Conservation (phyloP, 495 filamentous ascomycete genomes). For the Oidiodendron maius region DNA sequence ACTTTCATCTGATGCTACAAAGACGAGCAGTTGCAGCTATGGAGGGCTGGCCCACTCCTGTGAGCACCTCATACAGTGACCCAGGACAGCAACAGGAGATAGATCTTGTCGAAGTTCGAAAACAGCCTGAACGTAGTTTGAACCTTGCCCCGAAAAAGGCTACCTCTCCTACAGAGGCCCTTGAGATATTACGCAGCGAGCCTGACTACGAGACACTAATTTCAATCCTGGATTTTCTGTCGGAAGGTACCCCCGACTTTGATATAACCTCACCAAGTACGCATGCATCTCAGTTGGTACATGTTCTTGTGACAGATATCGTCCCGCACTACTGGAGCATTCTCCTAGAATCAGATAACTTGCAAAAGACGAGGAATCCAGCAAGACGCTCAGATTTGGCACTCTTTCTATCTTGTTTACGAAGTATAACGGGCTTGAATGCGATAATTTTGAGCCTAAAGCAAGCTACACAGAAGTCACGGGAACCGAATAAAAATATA, state of each 20-base stretch:
- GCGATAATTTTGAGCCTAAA: conserved; percentile 59
- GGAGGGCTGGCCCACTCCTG: conserved; percentile 44
- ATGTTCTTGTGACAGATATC: conserved; percentile 60
- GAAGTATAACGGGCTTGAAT: conserved; percentile 66
- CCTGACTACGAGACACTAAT: conserved; percentile 56
- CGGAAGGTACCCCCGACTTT: conserved; percentile 36
- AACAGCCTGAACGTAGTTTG: not conserved
- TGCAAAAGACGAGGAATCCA: not conserved
- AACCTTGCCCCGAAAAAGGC: conserved; percentile 23
- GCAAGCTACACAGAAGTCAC: conserved; percentile 39
- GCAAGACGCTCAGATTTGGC: conserved; percentile 22
- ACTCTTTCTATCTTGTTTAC: conserved; percentile 60
- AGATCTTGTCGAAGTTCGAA: conserved; percentile 16
- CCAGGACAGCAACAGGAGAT: conserved; percentile 19
- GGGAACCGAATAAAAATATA: conserved; percentile 32
- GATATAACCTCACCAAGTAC: conserved; percentile 59
- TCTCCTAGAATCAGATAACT: conserved; percentile 33
- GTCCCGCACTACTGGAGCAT: conserved; percentile 74
- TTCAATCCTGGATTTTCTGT: conserved; percentile 47
- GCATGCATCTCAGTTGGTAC: conserved; percentile 61
- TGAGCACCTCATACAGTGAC: conserved; percentile 36
- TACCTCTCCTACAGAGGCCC: conserved; percentile 44
- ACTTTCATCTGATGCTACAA: not conserved
- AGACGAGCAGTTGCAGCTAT: conserved; percentile 24
- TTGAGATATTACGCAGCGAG: conserved; percentile 57